Conservation (phyloP, 495 filamentous ascomycete genomes). For the Aspergillus sclerotiicarbonarius region DNA sequence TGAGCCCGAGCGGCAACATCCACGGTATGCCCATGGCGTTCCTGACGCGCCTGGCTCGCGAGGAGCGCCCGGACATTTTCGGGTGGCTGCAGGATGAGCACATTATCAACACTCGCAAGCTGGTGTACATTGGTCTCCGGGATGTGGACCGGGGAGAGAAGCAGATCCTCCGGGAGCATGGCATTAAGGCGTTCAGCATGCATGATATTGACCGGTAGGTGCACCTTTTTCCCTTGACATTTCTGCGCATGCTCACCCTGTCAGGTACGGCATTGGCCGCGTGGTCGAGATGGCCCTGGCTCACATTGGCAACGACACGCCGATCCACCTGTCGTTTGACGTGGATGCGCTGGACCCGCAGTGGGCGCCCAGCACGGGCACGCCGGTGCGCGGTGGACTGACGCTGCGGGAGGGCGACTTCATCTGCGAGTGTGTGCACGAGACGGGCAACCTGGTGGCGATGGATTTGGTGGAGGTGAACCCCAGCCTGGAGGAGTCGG, state of each 20-base stretch:
- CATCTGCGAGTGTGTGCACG: constrained; percentile 94
- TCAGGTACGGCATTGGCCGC: constrained; percentile 83
- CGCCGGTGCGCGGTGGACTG: constrained; percentile 90
- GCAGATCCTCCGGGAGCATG: constrained; percentile 78
- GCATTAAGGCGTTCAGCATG: constrained; percentile 96
- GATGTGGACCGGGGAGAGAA: constrained; percentile 95
- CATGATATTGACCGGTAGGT: constrained; percentile 86
- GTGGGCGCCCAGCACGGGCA: constrained; percentile 95
- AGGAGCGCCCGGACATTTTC: constrained; percentile 70
- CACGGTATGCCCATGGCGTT: constrained; percentile 98
- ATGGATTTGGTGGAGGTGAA: constrained; percentile 98
- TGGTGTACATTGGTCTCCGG: constrained; percentile 95
- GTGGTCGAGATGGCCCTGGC: constrained; percentile 97
- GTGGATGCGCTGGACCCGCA: constrained; percentile 95
- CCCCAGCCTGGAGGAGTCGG: constrained; percentile 72
- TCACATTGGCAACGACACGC: constrained; percentile 89
- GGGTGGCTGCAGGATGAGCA: constrained; percentile 78
- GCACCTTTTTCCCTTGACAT: not conserved
- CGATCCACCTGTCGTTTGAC: constrained; percentile 96
- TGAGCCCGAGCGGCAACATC: constrained; percentile 85
- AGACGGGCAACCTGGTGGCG: constrained; percentile 86
- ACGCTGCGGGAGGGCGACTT: constrained; percentile 96
- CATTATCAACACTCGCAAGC: constrained; percentile 68
- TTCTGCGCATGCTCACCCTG: constrained; percentile 4
- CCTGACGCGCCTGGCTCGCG: constrained; percentile 76